Evolutionary conservation across 768 basidiomycete genomes (phyloP).

Genomic region (Boletus sp.): DNA sequence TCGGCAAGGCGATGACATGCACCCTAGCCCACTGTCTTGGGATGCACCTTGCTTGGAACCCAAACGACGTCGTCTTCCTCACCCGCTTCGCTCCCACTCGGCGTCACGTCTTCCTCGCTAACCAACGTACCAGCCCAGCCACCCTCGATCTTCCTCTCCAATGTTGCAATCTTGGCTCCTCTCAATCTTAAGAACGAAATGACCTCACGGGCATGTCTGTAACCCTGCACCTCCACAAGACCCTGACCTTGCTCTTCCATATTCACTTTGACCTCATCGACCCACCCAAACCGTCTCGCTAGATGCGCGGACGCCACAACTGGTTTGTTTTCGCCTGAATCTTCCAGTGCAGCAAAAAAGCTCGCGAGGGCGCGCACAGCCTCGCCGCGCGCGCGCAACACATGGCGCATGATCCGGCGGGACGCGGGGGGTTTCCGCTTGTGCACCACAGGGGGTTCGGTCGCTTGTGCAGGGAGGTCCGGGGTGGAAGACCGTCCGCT

Average conservation of each 20-base stretch:
- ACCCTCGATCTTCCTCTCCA: conserved; percentile 45
- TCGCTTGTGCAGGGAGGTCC: conserved; percentile 20
- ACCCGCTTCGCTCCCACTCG: conserved; percentile 21
- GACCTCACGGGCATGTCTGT: conserved; percentile 69
- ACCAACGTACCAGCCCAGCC: conserved; percentile 67
- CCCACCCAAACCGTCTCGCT: conserved; percentile 39
- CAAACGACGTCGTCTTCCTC: conserved; percentile 34
- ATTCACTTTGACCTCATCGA: conserved; percentile 30
- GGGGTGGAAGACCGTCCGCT: conserved; percentile 36
- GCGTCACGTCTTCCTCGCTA: conserved; percentile 46
- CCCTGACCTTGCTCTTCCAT: conserved; percentile 24
- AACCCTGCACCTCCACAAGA: conserved; percentile 40
- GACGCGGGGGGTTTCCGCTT: conserved; percentile 59
- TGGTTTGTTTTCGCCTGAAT: conserved; percentile 42
- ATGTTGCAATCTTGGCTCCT: conserved; percentile 67
- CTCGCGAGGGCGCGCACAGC: conserved; percentile 72
- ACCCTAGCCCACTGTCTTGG: conserved; percentile 13
- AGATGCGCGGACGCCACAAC: conserved; percentile 51
- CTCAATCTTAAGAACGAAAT: conserved; percentile 61
- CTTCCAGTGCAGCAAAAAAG: conserved; percentile 66
- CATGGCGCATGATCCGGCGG: conserved; percentile 82
- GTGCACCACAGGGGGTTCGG: conserved; percentile 36
- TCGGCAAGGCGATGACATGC: conserved; percentile 7
- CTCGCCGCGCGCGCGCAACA: conserved; percentile 80
- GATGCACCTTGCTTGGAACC: conserved; percentile 20